A percentile compares a stretch with the other conserved stretches of the same genome.
These are phyloP conservation scores for Striga hermonthica DNA, from an alignment of 305 asterid species.

Conservation along the genomic window DNA sequence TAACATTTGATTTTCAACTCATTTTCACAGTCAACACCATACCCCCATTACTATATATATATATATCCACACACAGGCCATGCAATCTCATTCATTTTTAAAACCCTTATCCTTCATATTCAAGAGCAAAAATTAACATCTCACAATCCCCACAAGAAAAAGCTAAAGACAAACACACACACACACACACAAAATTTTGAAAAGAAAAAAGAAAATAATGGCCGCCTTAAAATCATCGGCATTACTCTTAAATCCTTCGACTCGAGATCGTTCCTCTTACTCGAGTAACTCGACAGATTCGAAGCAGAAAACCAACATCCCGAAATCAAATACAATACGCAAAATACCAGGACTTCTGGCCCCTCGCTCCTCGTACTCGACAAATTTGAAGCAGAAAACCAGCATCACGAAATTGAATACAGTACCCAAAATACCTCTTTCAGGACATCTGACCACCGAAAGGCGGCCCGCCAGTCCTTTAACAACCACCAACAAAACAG, in stretches of 20 bases:
- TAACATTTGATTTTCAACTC: background rate
- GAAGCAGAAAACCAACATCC: background rate
- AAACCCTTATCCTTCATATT: background rate
- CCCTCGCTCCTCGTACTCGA: background rate
- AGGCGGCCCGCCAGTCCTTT: conserved; percentile 26
- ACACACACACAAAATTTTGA: background rate
- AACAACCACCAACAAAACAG: background rate
- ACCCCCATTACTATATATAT: background rate
- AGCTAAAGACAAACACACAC: background rate
- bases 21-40: background rate
- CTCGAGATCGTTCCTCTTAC: conserved; percentile 1
- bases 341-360: no score
- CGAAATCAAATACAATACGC: conserved; percentile 12
- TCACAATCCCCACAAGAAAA: background rate
- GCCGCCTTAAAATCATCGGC: conserved; percentile 29
- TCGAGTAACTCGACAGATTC: conserved; percentile 3
- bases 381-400: conserved; percentile 1
- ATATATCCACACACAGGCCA: background rate
- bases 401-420: background rate
- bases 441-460: conserved; percentile 12
- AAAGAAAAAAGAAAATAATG: conserved; percentile 26
- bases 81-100: conserved; percentile 1
- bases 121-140: background rate
- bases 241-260: conserved; percentile 21
- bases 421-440: conserved; percentile 29